A percentile compares a stretch with the other conserved stretches of the same genome.
These are phyloP conservation scores for Alternaria arbusti DNA, from an alignment of 2,329 filamentous ascomycete genomes.

Conservation along the genomic window DNA sequence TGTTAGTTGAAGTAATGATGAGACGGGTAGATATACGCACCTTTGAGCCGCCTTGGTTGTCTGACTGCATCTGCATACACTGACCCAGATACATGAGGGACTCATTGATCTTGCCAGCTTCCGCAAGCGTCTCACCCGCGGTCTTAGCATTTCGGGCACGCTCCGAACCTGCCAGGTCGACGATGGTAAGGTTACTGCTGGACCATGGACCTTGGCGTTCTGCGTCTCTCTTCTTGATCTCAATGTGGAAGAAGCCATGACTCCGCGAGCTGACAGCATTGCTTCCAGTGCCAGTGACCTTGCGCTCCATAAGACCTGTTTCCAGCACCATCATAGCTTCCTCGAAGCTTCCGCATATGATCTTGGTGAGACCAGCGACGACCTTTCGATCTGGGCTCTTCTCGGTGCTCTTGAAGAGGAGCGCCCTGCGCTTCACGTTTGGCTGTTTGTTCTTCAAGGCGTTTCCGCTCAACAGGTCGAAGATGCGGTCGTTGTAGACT, in stretches of 20 bases:
- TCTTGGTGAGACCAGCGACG: constrained; percentile 87
- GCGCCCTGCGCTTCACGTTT: constrained; percentile 69
- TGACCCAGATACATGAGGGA: constrained; percentile 98
- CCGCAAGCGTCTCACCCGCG: constrained; percentile 86
- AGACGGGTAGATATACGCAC: constrained; percentile 52
- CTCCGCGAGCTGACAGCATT: constrained; percentile 92
- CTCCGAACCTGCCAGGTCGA: constrained; percentile 93
- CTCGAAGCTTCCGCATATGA: constrained; percentile 80
- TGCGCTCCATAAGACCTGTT: constrained; percentile 83
- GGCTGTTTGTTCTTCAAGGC: constrained; percentile 61
- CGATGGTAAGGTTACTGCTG: constrained; percentile 81
- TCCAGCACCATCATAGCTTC: constrained; percentile 92
- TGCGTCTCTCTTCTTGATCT: constrained; percentile 81
- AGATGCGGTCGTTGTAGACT: constrained; percentile 98
- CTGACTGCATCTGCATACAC: constrained; percentile 93
- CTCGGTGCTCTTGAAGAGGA: constrained; percentile 93
- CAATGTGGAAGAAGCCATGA: constrained; percentile 94
- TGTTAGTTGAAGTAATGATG: constrained; percentile 16
- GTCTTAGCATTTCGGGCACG: constrained; percentile 93
- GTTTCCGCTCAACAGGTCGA: constrained; percentile 79
- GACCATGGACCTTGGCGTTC: constrained; percentile 69
- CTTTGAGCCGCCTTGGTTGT: constrained; percentile 75
- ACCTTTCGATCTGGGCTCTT: constrained; percentile 89
- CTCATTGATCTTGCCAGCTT: constrained; percentile 98
- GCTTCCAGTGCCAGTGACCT: constrained; percentile 87